Evolutionary conservation across 2,329 filamentous ascomycete genomes (phyloP).

Genomic region (Xylaria sp.): DNA sequence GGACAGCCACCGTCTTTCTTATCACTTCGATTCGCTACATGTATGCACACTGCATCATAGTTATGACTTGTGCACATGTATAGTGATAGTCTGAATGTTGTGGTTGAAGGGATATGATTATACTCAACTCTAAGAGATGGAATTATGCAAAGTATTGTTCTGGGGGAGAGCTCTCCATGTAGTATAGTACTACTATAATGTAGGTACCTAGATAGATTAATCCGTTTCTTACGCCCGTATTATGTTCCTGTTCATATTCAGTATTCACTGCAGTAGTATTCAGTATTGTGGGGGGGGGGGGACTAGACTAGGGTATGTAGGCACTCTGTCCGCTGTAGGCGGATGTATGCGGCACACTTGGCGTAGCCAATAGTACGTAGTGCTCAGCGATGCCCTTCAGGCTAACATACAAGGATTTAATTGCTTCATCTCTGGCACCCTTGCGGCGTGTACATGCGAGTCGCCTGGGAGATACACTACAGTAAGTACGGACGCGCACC

Average conservation of each 20-base stretch:
- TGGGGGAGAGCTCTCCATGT: too few species aligned
- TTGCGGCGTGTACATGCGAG: conserved; percentile 3
- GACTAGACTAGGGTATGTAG: not conserved
- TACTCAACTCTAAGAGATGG: not conserved
- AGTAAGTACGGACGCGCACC: conserved; percentile 1
- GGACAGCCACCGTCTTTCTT: not conserved
- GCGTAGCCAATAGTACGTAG: conserved; percentile 4
- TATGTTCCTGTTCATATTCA: too few species aligned
- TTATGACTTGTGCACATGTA: not conserved
- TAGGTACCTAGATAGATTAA: not conserved
- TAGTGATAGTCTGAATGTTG: not conserved
- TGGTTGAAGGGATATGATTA: too few species aligned
- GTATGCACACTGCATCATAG: too few species aligned
- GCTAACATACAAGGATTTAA: conserved; percentile 16
- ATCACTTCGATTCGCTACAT: conserved; percentile 1
- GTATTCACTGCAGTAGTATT: too few species aligned
- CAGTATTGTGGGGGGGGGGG: not conserved
- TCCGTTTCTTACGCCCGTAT: not conserved
- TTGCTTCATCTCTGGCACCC: conserved; percentile 23
- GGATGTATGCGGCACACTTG: too few species aligned
- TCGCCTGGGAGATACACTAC: not conserved
- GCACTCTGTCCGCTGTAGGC: not conserved
- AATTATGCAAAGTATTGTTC: not conserved
- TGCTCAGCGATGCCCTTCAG: not conserved
- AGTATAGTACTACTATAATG: too few species aligned